Percentiles rank a stretch among this genome's conserved stretches.
Evolutionary conservation across 495 filamentous ascomycete genomes (phyloP).

Genomic region (Tuber microsphaerosporum): DNA sequence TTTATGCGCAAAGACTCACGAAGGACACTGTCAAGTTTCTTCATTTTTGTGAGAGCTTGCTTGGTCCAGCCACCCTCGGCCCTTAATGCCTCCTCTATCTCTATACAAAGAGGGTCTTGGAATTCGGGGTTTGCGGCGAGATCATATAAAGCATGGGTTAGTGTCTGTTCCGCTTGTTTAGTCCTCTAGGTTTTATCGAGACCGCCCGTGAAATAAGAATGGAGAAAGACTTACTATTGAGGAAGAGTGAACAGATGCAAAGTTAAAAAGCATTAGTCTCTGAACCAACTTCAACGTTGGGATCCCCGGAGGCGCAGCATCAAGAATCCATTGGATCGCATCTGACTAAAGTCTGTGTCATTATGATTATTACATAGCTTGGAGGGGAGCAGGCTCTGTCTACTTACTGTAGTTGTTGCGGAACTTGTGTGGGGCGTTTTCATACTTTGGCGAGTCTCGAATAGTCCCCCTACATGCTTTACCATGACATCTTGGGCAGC

Average conservation of each 20-base stretch:
- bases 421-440: background rate
- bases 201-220: too few relatives aligned
- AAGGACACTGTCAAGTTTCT: conserved; percentile 14
- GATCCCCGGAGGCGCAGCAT: conserved; percentile 11
- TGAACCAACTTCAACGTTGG: conserved; percentile 5
- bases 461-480: conserved; percentile 31
- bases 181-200: background rate
- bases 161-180: background rate
- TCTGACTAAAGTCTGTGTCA: conserved; percentile 8
- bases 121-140: conserved; percentile 48
- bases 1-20: conserved; percentile 14
- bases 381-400: too few relatives aligned
- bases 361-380: too few relatives aligned
- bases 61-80: conserved; percentile 37
- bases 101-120: conserved; percentile 48
- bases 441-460: conserved; percentile 32
- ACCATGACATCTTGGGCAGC: background rate
- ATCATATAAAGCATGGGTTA: conserved; percentile 45
- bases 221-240: conserved; percentile 7
- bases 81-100: conserved; percentile 46
- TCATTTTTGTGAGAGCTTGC: conserved; percentile 9
- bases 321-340: conserved; percentile 42
- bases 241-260: conserved; percentile 42
- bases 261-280: conserved; percentile 36
- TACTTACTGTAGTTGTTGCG: too few relatives aligned